Evolutionary conservation across 805 yeast species (phyloP), one percentile per base, ranked within the genome.

Genomic region (Yamadazyma endophytica): DNA sequence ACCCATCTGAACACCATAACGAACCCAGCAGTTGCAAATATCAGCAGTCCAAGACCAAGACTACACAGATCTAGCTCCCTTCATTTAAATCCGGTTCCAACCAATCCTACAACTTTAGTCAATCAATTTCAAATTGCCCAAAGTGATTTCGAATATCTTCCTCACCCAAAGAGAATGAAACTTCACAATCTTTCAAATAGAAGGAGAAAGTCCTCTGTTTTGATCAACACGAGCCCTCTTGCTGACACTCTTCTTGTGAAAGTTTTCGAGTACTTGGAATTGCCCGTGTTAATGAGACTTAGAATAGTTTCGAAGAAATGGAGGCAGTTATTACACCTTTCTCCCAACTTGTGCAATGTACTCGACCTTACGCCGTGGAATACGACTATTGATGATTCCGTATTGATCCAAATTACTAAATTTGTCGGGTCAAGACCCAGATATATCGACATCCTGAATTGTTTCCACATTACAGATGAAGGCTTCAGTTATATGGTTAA

Each of bases 381-480:
- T 50, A 75, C 80, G 3, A 54, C 68, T 4, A 63, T 83, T 13
- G 69, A 74, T 43, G 89, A 83, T 52, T 48, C 62, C 6, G 72
- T 76, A 1, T 56, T 82, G 31, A 64, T 68, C 9, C 61, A 70
- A 26, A 79, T 83, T 34, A 75, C 82, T 0, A 75, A 78, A 42
- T 79, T 83, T 53, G 88, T 77, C 11, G 87, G 87, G 2, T 64
- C 82, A 3, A 61, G 88, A 33, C 89, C 88, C 0, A 60, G 61
- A 37, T 36, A 51, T 11, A 75, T 83, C 26, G 73, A 82, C 45
- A 68, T 83, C 12, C 77, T 87, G 14, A 78, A 78, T 50, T 83
- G 92, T 49, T 82, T 77, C 59, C 89, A 83, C 50, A 64, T 83
- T 6, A 80, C 89, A 0, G 89, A 82, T 51, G 79, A 71, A 39